Evolutionary conservation across 208 protist species (phyloP), one percentile per base, ranked within the genome.

Genomic region (Leptomonas seymouri): DNA sequence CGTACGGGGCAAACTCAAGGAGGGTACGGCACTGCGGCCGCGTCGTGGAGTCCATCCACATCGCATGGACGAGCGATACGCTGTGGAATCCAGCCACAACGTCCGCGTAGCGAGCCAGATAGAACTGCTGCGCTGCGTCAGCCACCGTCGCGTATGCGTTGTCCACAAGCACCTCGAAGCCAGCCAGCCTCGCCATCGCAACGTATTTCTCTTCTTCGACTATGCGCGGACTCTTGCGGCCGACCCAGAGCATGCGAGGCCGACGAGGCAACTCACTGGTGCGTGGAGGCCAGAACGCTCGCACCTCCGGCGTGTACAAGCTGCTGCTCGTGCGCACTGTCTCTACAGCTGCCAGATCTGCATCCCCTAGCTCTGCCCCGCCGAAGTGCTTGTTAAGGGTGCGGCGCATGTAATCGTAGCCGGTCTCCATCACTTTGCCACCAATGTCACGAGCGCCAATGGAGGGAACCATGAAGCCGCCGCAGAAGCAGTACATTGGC

Each of bases 401-500:
- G 25, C 15, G 23, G 34, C 63, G 67, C 46, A 82, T 31, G 61
- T 56, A 31, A 18, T 16, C 14, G 58, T 74, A 72, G 20, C 59
- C 68, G 12, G 56, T 15, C 44, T 27, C 34, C 20, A 39, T 55
- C 30, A 81, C 30, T 2, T 27, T 42, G 14, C 21, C 39, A 23
- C n/a, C 44, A 4, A 64, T 16, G 59, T 58, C 31, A 9, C 50
- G 25, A 7, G 50, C 28, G 36, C 64, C 60, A 11, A 62, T 51
- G 1, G 46, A 51, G 3, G 71, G 70, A 34, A 76, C 44, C 30
- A 73, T 28, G 16, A 82, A 65, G 18, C 61, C 72, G 8, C 71
- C 55, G 51, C 77, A 82, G 63, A 82, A 82, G 66, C 77, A 82
- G 61, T 82, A 82, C 77, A 82, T 82, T 16, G 77, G 77, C 31